A percentile compares a stretch with the other conserved stretches of the same genome.
phyloP scores from a whole-genome alignment of 2,329 filamentous ascomycete species.

The Ophiostoma perfectum region DNA sequence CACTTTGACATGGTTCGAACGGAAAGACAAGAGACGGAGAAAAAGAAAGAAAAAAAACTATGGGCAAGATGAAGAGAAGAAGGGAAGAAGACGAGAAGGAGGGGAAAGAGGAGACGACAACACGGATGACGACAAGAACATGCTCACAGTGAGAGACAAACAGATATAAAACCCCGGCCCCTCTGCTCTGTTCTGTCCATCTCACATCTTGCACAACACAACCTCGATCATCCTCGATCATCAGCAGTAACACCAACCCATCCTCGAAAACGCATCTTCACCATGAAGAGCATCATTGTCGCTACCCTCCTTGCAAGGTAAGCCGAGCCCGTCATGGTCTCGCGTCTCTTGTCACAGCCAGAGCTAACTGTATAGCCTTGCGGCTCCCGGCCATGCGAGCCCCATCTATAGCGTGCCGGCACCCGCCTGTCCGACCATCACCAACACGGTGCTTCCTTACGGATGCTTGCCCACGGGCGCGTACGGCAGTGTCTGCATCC shows the following conservation, averaged over 20 bases:
- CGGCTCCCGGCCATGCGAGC: conserved; percentile 3
- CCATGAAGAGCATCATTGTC: conserved; percentile 6
- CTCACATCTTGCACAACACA: not conserved
- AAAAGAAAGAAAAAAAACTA: too few relatives aligned
- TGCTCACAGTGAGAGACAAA: not conserved
- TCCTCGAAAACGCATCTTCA: not conserved
- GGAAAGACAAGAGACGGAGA: too few relatives aligned
- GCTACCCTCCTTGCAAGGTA: not conserved
- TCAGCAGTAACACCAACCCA: not conserved
- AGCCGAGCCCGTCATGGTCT: not conserved
- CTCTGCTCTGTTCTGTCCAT: not conserved
- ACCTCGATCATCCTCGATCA: not conserved
- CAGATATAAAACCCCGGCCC: not conserved
- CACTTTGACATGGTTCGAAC: too few relatives aligned
- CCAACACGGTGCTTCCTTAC: conserved; percentile 3
- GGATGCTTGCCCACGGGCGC: conserved; percentile 14
- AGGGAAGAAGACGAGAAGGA: too few relatives aligned
- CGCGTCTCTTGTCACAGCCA: not conserved
- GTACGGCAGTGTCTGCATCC: conserved; percentile 2
- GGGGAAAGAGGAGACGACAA: not conserved
- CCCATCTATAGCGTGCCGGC: not conserved
- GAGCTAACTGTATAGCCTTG: conserved; percentile 10
- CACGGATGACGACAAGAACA: not conserved
- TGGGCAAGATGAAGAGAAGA: too few relatives aligned
- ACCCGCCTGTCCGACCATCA: conserved; percentile 15